Evolutionary conservation across 805 yeast genomes (phyloP).

Genomic region (Zygosaccharomyces siamensis): DNA sequence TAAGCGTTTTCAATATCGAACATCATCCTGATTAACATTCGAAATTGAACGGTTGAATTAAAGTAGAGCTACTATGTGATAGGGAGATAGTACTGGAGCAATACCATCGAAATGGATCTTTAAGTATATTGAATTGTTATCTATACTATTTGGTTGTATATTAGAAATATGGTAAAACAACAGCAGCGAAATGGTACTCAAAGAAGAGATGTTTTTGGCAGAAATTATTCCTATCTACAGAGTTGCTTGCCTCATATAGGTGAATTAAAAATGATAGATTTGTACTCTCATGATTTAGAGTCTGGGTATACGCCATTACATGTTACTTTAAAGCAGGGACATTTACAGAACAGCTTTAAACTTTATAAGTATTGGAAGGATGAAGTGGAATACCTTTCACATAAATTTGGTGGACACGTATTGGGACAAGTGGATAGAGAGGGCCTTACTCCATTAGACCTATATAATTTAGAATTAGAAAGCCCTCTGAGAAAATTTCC

Average conservation of each 20-base stretch:
- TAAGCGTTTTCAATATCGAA: background rate
- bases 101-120: constrained; percentile 1
- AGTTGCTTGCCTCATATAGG: constrained; percentile 22
- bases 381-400: constrained; percentile 20
- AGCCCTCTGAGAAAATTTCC: constrained; percentile 12
- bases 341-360: constrained; percentile 30
- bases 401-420: constrained; percentile 24
- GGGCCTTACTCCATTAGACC: constrained; percentile 67
- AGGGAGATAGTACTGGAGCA: background rate
- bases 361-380: constrained; percentile 29
- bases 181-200: constrained; percentile 9
- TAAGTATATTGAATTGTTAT: background rate
- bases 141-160: constrained; percentile 10
- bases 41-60: background rate
- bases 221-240: constrained; percentile 36
- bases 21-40: background rate
- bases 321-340: constrained; percentile 42
- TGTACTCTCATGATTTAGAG: constrained; percentile 55
- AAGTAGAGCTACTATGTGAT: too few relatives aligned
- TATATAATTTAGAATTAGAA: constrained; percentile 34
- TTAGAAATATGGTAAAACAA: background rate
- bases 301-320: constrained; percentile 82
- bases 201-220: constrained; percentile 63
- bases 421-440: constrained; percentile 59
- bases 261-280: constrained; percentile 31